Conservation (phyloP, 1,284 basidiomycete species). For the Trametes polyzona region DNA sequence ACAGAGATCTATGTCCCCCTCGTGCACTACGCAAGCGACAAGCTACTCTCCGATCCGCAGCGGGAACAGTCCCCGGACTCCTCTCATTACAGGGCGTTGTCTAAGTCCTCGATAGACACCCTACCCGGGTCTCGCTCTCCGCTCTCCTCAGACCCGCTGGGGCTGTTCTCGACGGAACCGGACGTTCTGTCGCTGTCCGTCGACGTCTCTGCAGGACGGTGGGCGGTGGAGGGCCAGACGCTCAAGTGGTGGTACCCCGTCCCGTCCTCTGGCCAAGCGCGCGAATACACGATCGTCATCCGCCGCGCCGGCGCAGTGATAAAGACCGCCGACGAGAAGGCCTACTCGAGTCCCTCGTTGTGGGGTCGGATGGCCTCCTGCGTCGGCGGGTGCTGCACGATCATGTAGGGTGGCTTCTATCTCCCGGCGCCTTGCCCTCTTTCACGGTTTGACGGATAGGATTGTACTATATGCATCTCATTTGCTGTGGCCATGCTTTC, state of each 20-base stretch:
- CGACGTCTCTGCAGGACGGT: constrained; percentile 68
- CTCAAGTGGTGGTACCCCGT: constrained; percentile 87
- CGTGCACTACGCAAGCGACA: constrained; percentile 80
- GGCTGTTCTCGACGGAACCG: constrained; percentile 7
- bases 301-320: constrained; percentile 66
- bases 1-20: constrained; percentile 91
- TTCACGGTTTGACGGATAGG: neutral
- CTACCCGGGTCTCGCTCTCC: constrained; percentile 6
- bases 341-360: neutral
- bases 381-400: constrained; percentile 17
- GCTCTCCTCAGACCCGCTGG: constrained; percentile 3
- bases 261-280: constrained; percentile 50
- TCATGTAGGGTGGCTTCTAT: constrained; percentile 17
- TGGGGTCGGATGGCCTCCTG: constrained; percentile 10
- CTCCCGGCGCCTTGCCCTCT: neutral
- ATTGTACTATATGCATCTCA: constrained; percentile 5
- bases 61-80: constrained; percentile 16
- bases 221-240: constrained; percentile 69
- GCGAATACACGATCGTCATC: constrained; percentile 70
- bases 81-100: constrained; percentile 5
- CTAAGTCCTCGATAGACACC: constrained; percentile 26
- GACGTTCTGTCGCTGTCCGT: constrained; percentile 47
- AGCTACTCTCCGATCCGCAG: constrained; percentile 34
- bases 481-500: neutral
- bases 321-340: constrained; percentile 35